Percentiles rank a stretch among this genome's conserved stretches.
Conservation (phyloP, 305 asterid genomes). For the Fraxinus sp. region DNA sequence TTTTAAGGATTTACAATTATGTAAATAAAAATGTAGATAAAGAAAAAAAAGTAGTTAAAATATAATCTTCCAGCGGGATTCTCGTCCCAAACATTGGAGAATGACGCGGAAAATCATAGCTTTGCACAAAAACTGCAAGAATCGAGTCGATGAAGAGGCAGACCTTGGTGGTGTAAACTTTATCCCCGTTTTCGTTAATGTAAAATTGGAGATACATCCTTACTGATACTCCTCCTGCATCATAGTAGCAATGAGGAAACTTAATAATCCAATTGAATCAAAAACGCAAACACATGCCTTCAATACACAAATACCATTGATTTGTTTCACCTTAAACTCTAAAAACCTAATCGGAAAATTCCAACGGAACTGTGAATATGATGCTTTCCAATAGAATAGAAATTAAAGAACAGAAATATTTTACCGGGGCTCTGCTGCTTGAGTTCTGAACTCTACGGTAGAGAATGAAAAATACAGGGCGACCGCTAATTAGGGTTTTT, state of each 20-base stretch:
- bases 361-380: neutral
- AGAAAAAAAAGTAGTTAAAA: neutral
- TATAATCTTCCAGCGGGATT: neutral
- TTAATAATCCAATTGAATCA: neutral
- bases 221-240: neutral
- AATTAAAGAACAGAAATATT: neutral
- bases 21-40: neutral
- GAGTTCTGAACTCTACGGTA: neutral
- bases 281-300: neutral
- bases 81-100: neutral
- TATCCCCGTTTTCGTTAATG: conserved; percentile 29
- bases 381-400: neutral
- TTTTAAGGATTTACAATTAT: neutral
- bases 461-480: neutral
- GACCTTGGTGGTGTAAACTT: conserved; percentile 34
- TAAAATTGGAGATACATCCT: conserved; percentile 30
- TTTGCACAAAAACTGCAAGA: no score
- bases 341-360: neutral
- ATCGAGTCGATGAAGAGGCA: neutral
- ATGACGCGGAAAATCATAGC: neutral
- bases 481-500: neutral
- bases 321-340: neutral
- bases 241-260: neutral
- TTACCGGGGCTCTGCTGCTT: neutral
- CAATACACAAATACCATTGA: neutral